Evolutionary conservation across 2,329 filamentous ascomycete species (phyloP).

Genomic region (Cladosporium sp.): DNA sequence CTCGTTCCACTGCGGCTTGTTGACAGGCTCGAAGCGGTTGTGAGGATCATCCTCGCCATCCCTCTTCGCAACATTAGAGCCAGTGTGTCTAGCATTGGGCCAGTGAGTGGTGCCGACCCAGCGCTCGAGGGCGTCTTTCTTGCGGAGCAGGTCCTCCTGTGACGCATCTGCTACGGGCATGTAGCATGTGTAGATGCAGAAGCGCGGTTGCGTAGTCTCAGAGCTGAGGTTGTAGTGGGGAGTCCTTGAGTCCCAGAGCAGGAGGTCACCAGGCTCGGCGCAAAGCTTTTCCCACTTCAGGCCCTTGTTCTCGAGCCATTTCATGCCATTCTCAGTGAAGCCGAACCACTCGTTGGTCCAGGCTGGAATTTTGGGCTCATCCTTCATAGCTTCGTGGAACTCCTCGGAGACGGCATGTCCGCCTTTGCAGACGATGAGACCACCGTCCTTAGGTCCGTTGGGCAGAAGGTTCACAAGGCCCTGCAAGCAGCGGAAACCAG

Average conservation of each 20-base stretch:
- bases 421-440: conserved; percentile 40
- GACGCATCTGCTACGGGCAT: conserved; percentile 39
- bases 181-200: conserved; percentile 39
- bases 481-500: conserved; percentile 54
- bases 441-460: conserved; percentile 40
- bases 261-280: conserved; percentile 31
- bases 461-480: conserved; percentile 51
- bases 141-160: conserved; percentile 37
- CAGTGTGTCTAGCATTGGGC: conserved; percentile 39
- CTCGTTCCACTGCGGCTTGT: conserved; percentile 44
- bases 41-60: conserved; percentile 36
- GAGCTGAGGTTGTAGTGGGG: conserved; percentile 37
- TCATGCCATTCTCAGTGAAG: conserved; percentile 36
- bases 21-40: conserved; percentile 42
- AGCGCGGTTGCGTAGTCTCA: conserved; percentile 33
- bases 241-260: conserved; percentile 31
- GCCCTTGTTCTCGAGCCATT: conserved; percentile 29
- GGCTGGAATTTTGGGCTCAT: conserved; percentile 34
- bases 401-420: conserved; percentile 36
- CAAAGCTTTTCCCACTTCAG: conserved; percentile 30
- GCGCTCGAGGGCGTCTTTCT: conserved; percentile 37
- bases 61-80: conserved; percentile 36
- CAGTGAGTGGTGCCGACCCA: conserved; percentile 38
- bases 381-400: conserved; percentile 34
- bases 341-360: conserved; percentile 38